Percentiles rank a stretch among this genome's conserved stretches.
Evolutionary conservation across 371 early-diverging fungal genomes (phyloP).

Genomic region (Mortierella sp.): DNA sequence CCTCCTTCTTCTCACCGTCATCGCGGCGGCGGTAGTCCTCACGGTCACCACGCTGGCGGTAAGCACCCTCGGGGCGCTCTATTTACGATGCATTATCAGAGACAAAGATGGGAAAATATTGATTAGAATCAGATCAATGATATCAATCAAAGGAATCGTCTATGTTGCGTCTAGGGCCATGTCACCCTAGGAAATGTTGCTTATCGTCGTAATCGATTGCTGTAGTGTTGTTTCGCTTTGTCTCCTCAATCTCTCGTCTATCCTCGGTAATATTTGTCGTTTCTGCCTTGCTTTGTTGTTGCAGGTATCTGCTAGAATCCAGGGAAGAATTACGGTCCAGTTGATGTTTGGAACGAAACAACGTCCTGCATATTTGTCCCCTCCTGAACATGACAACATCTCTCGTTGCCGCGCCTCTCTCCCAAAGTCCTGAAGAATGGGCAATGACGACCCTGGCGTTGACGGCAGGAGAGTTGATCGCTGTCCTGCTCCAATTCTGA

Average conservation of each 20-base stretch:
- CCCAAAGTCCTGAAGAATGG: too few relatives aligned
- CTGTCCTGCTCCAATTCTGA: too few relatives aligned
- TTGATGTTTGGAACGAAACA: not conserved
- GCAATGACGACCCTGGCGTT: too few relatives aligned
- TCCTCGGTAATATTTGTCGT: not conserved
- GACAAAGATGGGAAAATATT: conserved; percentile 2
- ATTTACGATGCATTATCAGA: conserved; percentile 59
- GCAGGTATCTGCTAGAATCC: not conserved
- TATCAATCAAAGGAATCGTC: conserved; percentile 84
- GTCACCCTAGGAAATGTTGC: not conserved
- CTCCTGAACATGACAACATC: too few relatives aligned
- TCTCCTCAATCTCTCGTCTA: not conserved
- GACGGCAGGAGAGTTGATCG: too few relatives aligned
- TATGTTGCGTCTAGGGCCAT: conserved; percentile 52
- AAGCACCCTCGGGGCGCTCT: conserved; percentile 65
- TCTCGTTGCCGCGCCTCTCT: too few relatives aligned
- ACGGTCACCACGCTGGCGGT: conserved; percentile 80
- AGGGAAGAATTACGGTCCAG: not conserved
- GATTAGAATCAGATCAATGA: conserved; percentile 80
- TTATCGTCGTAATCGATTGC: not conserved
- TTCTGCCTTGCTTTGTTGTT: not conserved
- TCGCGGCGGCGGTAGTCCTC: conserved; percentile 92
- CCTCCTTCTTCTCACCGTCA: conserved; percentile 89
- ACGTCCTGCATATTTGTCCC: too few relatives aligned
- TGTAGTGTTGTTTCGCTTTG: not conserved